phyloP scores from a whole-genome alignment of 345 rosid genomes.

The Euphorbia pulcherrima region DNA sequence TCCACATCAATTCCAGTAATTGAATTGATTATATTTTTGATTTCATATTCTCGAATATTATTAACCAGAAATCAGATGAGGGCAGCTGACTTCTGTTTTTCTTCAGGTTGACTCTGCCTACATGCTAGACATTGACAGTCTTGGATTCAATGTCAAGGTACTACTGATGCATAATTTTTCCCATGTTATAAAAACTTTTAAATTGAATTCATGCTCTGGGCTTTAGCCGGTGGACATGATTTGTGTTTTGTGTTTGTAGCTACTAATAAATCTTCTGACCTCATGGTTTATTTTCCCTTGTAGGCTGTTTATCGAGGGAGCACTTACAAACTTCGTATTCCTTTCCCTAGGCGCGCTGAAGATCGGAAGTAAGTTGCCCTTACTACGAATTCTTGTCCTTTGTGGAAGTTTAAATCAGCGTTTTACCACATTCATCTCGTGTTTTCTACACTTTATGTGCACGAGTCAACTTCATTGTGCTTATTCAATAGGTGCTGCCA shows the following conservation, averaged over 20 bases:
- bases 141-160: conserved; percentile 94
- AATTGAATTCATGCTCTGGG: neutral
- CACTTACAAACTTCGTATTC: conserved; percentile 73
- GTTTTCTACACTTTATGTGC: neutral
- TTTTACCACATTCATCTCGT: neutral
- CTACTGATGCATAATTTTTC: neutral
- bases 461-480: neutral
- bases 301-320: conserved; percentile 72
- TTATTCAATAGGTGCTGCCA: neutral
- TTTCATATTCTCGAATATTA: neutral
- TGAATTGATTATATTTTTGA: conserved; percentile 6
- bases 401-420: neutral
- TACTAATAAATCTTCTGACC: neutral
- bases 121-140: conserved; percentile 87
- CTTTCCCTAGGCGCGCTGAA: conserved; percentile 73
- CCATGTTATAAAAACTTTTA: neutral
- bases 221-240: neutral
- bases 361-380: conserved; percentile 64
- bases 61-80: neutral
- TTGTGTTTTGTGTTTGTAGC: neutral
- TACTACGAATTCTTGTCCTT: neutral
- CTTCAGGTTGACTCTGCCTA: conserved; percentile 77
- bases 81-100: conserved; percentile 18
- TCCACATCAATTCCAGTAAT: conserved; percentile 72
- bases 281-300: neutral